phyloP scores from a whole-genome alignment of 768 basidiomycete species.

The Leccinum arenicola region DNA sequence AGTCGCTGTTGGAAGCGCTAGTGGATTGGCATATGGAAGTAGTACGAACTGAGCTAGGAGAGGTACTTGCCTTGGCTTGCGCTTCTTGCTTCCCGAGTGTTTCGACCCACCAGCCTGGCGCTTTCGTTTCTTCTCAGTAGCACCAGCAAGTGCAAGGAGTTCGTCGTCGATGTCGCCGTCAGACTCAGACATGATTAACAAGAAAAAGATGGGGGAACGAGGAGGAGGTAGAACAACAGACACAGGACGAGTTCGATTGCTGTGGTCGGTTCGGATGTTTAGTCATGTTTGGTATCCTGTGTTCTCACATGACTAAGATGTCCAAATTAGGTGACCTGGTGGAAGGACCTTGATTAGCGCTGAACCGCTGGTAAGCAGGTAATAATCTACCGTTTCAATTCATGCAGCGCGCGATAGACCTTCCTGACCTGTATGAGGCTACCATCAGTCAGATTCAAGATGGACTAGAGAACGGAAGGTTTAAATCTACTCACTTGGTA shows the following conservation, averaged over 20 bases:
- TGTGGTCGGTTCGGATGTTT: conserved; percentile 14
- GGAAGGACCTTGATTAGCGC: conserved; percentile 5
- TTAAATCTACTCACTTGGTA: conserved; percentile 60
- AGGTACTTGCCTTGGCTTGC: conserved; percentile 65
- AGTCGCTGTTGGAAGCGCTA: conserved; percentile 42
- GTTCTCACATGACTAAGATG: conserved; percentile 7
- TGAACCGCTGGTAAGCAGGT: neutral
- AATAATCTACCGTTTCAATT: neutral
- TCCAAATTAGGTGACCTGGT: conserved; percentile 10
- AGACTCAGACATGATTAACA: conserved; percentile 44
- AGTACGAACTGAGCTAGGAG: conserved; percentile 1
- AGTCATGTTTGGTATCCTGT: conserved; percentile 16
- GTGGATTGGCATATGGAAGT: conserved; percentile 1
- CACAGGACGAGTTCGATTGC: neutral
- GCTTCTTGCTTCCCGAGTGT: conserved; percentile 54
- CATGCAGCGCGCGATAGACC: conserved; percentile 3
- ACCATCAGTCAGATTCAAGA: conserved; percentile 52
- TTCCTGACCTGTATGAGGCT: conserved; percentile 60
- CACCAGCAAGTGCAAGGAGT: conserved; percentile 78
- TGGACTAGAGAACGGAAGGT: conserved; percentile 47
- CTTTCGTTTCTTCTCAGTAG: conserved; percentile 64
- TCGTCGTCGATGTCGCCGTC: conserved; percentile 62
- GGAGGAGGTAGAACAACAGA: neutral
- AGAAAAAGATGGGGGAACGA: conserved; percentile 1
- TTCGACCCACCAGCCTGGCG: conserved; percentile 46